Evolutionary conservation across 345 rosid genomes (phyloP), one percentile per base, ranked within the genome.

Genomic region (Moricandia moricandioides): DNA sequence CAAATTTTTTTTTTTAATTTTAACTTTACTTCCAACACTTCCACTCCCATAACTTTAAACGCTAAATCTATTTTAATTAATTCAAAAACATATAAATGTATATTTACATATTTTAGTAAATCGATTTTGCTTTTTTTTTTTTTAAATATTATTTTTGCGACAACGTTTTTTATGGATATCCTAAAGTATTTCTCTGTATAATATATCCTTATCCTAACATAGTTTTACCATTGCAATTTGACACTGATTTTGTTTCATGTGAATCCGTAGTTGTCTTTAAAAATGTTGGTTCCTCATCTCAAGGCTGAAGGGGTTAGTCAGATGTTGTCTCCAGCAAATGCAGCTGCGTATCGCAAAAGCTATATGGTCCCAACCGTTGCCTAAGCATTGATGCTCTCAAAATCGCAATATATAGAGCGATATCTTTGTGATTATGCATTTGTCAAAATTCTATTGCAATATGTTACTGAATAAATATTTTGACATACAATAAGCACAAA

Each of bases 281-380:
- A 82, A 66, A 81, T 85, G 69, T 79, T 85, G 77, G 57, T 69
- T 67, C 84, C 85, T 2, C 68, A 81, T 70, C 76, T 85, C 56
- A 81, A 79, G 73, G 81, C 79, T 1, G 88, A 83, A 71, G 88
- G 88, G 12, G 57, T 85, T 64, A 70, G 68, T 61, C 83, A 77
- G 59, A 85, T 81, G 88, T 80, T 85, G 62, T 83, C 68, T 72
- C 85, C 88, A 2, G 11, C 65, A n/a, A 11, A 54, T 24, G 79
- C 81, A 58, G 69, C 64, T 3, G 63, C 76, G 2, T 78, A 78
- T 51, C 73, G 69, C 56, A 71, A 71, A 35, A 49, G 51, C 47
- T 78, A 78, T 18, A 66, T 78, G 77, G 56, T 63, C 30, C 26
- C 72, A 71, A 58, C 72, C 12, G 61, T 39, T 71, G 17, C 64